A percentile compares a stretch with the other conserved stretches of the same genome.
phyloP scores from a whole-genome alignment of 805 yeast species.

The Spathaspora passalidarum region DNA sequence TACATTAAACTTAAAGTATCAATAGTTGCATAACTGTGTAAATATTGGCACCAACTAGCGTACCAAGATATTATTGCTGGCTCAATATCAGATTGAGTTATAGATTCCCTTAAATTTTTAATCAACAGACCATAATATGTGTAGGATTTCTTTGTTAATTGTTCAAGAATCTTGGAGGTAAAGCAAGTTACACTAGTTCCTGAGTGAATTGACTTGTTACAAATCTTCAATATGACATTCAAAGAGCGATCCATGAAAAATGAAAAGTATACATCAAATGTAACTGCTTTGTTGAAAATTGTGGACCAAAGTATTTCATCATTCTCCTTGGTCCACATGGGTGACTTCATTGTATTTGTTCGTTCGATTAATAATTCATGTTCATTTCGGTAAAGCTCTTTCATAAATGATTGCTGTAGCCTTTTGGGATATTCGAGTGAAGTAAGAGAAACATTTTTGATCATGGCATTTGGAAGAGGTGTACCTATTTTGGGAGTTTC shows the following conservation, averaged over 20 bases:
- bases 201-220: conserved; percentile 9
- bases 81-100: conserved; percentile 29
- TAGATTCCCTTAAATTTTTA: conserved; percentile 28
- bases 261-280: conserved; percentile 28
- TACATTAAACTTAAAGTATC: conserved; percentile 32
- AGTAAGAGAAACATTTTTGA: neutral
- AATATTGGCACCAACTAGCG: conserved; percentile 33
- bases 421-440: neutral
- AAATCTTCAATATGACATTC: conserved; percentile 18
- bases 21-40: conserved; percentile 29
- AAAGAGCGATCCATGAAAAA: conserved; percentile 38
- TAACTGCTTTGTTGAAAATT: conserved; percentile 24
- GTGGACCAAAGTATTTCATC: conserved; percentile 28
- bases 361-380: neutral
- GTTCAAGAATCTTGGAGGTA: conserved; percentile 25
- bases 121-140: conserved; percentile 34
- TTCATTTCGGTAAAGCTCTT: conserved; percentile 2
- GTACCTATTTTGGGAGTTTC: conserved; percentile 1
- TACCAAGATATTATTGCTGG: conserved; percentile 36
- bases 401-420: neutral
- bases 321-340: conserved; percentile 24
- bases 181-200: conserved; percentile 18
- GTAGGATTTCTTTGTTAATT: conserved; percentile 30
- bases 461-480: conserved; percentile 7
- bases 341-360: conserved; percentile 10